These are phyloP conservation scores for Neopestalotiopsis sp. DNA, from an alignment of 2,329 filamentous ascomycete species.

Conservation along the genomic window DNA sequence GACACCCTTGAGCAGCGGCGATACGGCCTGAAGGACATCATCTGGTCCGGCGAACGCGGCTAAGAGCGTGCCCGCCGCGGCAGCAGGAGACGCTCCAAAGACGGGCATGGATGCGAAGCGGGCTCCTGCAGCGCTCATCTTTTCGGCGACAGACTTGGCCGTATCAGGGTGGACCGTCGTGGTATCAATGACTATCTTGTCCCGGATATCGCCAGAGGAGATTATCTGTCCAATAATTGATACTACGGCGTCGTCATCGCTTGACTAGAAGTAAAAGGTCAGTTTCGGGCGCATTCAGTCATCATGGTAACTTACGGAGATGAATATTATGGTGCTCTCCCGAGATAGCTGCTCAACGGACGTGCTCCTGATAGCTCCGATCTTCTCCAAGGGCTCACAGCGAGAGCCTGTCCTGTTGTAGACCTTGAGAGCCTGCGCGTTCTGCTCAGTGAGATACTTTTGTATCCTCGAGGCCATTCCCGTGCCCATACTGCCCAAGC, in stretches of 20 bases:
- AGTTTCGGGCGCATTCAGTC: neutral
- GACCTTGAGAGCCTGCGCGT: conserved; percentile 39
- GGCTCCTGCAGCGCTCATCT: conserved; percentile 35
- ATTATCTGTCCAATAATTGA: conserved; percentile 35
- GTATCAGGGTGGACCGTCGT: conserved; percentile 55
- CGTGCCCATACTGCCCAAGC: conserved; percentile 57
- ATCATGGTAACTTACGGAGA: neutral
- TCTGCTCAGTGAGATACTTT: conserved; percentile 37
- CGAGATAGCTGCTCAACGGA: neutral
- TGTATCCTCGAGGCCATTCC: conserved; percentile 56
- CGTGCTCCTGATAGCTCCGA: conserved; percentile 34
- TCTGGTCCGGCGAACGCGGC: conserved; percentile 49
- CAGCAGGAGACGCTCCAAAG: conserved; percentile 56
- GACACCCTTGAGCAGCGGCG: conserved; percentile 45
- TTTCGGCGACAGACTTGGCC: conserved; percentile 33
- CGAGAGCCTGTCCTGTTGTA: conserved; percentile 54
- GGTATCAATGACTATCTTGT: conserved; percentile 54
- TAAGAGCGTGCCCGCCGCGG: conserved; percentile 49
- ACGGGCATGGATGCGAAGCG: conserved; percentile 51
- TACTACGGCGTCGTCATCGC: conserved; percentile 46
- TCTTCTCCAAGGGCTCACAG: conserved; percentile 36
- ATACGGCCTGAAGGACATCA: conserved; percentile 38
- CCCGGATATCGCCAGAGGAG: conserved; percentile 25
- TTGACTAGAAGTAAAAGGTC: conserved; percentile 37
- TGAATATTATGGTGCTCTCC: conserved; percentile 5